Percentiles rank a stretch among this genome's conserved stretches.
Conservation (phyloP, 2,329 filamentous ascomycete genomes). For the Ophiognomonia clavigignenti-juglandacearum region DNA sequence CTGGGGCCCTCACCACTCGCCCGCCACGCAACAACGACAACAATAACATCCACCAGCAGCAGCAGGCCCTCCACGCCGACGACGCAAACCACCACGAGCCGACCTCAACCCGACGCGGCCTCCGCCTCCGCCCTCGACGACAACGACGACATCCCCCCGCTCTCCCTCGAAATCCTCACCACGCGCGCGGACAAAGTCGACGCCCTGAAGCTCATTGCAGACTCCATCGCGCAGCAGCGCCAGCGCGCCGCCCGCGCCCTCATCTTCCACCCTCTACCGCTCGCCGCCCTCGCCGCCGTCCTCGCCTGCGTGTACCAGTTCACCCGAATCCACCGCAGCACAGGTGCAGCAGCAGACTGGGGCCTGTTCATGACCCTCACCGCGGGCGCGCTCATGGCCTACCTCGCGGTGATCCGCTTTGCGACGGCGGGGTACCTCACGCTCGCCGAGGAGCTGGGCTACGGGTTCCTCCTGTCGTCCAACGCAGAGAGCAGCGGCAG, state of each 20-base stretch:
- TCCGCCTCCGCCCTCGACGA: constrained; percentile 35
- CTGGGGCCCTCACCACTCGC: constrained; percentile 32
- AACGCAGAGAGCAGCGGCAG: constrained; percentile 25
- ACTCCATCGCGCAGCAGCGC: constrained; percentile 78
- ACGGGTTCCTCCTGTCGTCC: constrained; percentile 53
- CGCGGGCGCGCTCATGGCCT: constrained; percentile 58
- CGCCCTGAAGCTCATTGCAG: constrained; percentile 69
- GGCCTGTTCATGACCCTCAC: constrained; percentile 53
- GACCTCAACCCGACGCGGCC: constrained; percentile 22
- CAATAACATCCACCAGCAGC: constrained; percentile 26
- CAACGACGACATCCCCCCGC: constrained; percentile 54
- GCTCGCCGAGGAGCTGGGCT: constrained; percentile 55
- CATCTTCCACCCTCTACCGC: constrained; percentile 55
- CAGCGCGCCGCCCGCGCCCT: constrained; percentile 60
- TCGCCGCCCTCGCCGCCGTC: constrained; percentile 40
- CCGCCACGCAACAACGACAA: too few species aligned
- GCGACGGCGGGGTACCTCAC: constrained; percentile 57
- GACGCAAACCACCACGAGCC: constrained; percentile 23
- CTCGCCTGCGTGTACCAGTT: constrained; percentile 43
- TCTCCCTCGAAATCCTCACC: constrained; percentile 56
- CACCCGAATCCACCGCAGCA: constrained; percentile 31
- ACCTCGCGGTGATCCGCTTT: constrained; percentile 57
- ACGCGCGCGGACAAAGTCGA: constrained; percentile 56
- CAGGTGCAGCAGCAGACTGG: constrained; percentile 39
- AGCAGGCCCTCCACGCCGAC: constrained; percentile 24